Conservation (phyloP, 129 eudicot species). For the Flaveria bidentis region DNA sequence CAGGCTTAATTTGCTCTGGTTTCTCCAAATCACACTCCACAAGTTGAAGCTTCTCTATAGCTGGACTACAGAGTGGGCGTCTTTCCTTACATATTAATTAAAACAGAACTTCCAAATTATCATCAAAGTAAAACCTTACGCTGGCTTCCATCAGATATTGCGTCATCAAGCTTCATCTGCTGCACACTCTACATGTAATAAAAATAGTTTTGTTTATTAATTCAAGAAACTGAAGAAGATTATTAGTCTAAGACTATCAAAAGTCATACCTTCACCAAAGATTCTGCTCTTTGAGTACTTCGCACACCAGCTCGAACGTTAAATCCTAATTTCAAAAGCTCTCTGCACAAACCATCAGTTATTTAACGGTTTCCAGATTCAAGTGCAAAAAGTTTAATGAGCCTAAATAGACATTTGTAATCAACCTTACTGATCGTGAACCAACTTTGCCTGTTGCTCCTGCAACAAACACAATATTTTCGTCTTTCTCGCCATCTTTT, state of each 20-base stretch:
- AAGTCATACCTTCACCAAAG: slow-evolving; percentile 67
- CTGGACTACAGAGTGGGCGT: slow-evolving; percentile 89
- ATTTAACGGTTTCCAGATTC: slow-evolving; percentile 21
- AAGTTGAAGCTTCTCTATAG: slow-evolving; percentile 88
- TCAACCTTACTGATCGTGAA: slow-evolving; percentile 90
- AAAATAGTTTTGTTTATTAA: neutral
- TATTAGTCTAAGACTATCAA: slow-evolving; percentile 6
- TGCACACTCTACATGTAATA: slow-evolving; percentile 60
- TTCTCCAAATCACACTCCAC: slow-evolving; percentile 96
- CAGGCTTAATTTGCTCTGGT: slow-evolving; percentile 58
- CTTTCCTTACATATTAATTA: slow-evolving; percentile 8
- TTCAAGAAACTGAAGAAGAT: slow-evolving; percentile 14
- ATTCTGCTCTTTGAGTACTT: slow-evolving; percentile 78
- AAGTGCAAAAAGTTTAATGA: slow-evolving; percentile 12
- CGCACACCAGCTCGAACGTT: slow-evolving; percentile 94
- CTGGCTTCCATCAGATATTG: slow-evolving; percentile 52
- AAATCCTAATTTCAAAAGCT: slow-evolving; percentile 87
- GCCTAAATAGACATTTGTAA: slow-evolving; percentile 25
- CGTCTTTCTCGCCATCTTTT: slow-evolving; percentile 48
- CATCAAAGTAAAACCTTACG: slow-evolving; percentile 51
- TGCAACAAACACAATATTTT: slow-evolving; percentile 71
- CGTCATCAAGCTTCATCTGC: slow-evolving; percentile 67
- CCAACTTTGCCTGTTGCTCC: slow-evolving; percentile 99
- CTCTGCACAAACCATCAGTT: slow-evolving; percentile 54
- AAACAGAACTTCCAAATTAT: slow-evolving; percentile 7